phyloP scores from a whole-genome alignment of 768 basidiomycete genomes.

The Xerocomus potaroensis region DNA sequence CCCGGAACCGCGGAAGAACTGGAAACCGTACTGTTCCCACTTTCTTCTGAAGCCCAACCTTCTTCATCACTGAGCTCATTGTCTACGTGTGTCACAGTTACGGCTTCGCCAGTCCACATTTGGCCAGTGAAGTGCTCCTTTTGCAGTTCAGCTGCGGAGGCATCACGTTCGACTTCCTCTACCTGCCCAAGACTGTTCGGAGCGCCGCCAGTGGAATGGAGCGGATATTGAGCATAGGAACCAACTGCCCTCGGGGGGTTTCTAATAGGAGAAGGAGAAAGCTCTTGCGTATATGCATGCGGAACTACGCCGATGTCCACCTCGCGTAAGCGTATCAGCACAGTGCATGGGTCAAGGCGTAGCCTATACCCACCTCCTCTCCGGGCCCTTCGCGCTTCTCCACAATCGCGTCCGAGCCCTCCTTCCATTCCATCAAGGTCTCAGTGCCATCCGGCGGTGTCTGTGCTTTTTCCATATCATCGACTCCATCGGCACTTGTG shows the following conservation, averaged over 20 bases:
- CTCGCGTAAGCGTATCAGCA: conserved; percentile 32
- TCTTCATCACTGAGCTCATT: conserved; percentile 45
- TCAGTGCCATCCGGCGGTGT: conserved; percentile 44
- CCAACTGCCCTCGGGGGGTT: conserved; percentile 3
- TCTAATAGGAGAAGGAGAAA: background rate
- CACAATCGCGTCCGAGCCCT: conserved; percentile 63
- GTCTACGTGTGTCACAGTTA: conserved; percentile 4
- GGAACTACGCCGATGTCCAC: conserved; percentile 61
- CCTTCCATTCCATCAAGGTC: conserved; percentile 54
- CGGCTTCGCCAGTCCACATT: conserved; percentile 3
- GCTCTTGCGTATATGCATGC: conserved; percentile 31
- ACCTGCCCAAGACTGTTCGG: conserved; percentile 25
- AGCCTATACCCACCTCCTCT: conserved; percentile 54
- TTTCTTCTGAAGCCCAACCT: conserved; percentile 61
- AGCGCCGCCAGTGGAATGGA: conserved; percentile 13
- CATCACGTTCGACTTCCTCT: conserved; percentile 14
- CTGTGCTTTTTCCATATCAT: conserved; percentile 31
- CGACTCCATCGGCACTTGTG: conserved; percentile 13
- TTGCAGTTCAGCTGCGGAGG: conserved; percentile 13
- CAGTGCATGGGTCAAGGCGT: background rate
- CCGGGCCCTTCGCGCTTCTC: conserved; percentile 57
- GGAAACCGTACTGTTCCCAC: conserved; percentile 22
- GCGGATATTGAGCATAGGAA: conserved; percentile 12
- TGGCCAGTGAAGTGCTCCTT: conserved; percentile 1
- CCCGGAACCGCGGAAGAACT: conserved; percentile 8